Evolutionary conservation across 352 stramenopile genomes (phyloP).

Genomic region (Phytophthora litchii): DNA sequence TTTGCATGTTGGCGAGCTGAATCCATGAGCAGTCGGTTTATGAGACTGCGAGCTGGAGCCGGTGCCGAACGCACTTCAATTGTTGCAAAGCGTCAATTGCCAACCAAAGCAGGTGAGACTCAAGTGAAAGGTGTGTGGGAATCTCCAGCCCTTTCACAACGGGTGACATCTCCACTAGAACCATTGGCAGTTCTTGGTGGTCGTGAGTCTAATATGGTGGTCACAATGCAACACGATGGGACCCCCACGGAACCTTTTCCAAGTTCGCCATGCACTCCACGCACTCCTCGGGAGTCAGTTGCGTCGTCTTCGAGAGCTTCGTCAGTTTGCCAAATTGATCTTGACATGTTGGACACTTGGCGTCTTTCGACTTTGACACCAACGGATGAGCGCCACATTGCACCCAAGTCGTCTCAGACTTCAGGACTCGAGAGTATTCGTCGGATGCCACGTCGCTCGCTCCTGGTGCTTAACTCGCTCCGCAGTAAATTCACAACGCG

Average conservation of each 20-base stretch:
- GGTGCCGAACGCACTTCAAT: constrained; percentile 21
- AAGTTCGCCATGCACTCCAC: constrained; percentile 26
- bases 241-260: constrained; percentile 39
- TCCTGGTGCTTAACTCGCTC: constrained; percentile 23
- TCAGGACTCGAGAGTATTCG: constrained; percentile 22
- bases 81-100: constrained; percentile 10
- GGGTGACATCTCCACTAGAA: constrained; percentile 30
- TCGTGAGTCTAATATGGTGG: constrained; percentile 11
- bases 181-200: constrained; percentile 21
- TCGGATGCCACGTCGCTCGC: constrained; percentile 29
- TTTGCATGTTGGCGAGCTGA: constrained; percentile 39
- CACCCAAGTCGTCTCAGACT: not conserved
- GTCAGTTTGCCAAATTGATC: constrained; percentile 29
- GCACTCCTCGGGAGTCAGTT: constrained; percentile 17
- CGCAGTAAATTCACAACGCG: constrained; percentile 22
- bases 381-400: constrained; percentile 8
- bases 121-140: constrained; percentile 20
- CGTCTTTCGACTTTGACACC: constrained; percentile 12
- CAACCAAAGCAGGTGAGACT: not conserved
- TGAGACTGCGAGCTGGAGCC: constrained; percentile 23
- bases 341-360: constrained; percentile 30
- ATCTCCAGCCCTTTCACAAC: constrained; percentile 26
- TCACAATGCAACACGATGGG: constrained; percentile 30
- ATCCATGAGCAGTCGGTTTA: constrained; percentile 32
- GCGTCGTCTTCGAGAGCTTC: constrained; percentile 18